Evolutionary conservation across 768 basidiomycete species (phyloP).

Genomic region (Pulveroboletus frians): DNA sequence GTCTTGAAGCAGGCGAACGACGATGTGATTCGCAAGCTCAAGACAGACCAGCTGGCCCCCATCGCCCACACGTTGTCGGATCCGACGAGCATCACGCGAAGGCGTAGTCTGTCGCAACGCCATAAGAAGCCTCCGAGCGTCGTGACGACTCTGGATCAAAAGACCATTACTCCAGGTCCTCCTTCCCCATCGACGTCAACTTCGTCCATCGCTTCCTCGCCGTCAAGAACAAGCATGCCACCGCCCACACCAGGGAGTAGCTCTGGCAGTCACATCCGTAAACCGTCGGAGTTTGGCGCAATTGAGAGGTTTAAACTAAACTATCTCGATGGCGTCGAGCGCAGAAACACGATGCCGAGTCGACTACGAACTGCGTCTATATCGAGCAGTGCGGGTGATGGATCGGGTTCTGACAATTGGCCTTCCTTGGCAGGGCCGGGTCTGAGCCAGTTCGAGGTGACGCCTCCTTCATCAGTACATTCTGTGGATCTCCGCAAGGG

Average conservation of each 20-base stretch:
- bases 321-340: constrained; percentile 69
- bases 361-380: constrained; percentile 83
- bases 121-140: constrained; percentile 78
- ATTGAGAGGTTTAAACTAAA: constrained; percentile 85
- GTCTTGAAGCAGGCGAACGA: constrained; percentile 98
- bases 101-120: constrained; percentile 76
- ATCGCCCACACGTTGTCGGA: constrained; percentile 71
- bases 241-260: constrained; percentile 67
- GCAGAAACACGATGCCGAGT: constrained; percentile 83
- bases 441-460: constrained; percentile 50
- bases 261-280: constrained; percentile 58
- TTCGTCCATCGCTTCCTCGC: constrained; percentile 86
- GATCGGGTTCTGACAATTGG: constrained; percentile 74
- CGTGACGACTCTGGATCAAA: constrained; percentile 63
- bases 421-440: constrained; percentile 50
- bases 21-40: constrained; percentile 93
- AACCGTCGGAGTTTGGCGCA: constrained; percentile 86
- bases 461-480: constrained; percentile 80
- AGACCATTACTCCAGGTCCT: constrained; percentile 62
- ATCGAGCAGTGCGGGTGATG: constrained; percentile 76
- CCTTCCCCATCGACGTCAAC: constrained; percentile 91
- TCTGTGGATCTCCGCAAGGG: constrained; percentile 76
- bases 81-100: constrained; percentile 50
- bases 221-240: constrained; percentile 68
- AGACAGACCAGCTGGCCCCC: constrained; percentile 83